phyloP scores from a whole-genome alignment of 192 early-diverging fungal species.

The Podochytrium sp. region DNA sequence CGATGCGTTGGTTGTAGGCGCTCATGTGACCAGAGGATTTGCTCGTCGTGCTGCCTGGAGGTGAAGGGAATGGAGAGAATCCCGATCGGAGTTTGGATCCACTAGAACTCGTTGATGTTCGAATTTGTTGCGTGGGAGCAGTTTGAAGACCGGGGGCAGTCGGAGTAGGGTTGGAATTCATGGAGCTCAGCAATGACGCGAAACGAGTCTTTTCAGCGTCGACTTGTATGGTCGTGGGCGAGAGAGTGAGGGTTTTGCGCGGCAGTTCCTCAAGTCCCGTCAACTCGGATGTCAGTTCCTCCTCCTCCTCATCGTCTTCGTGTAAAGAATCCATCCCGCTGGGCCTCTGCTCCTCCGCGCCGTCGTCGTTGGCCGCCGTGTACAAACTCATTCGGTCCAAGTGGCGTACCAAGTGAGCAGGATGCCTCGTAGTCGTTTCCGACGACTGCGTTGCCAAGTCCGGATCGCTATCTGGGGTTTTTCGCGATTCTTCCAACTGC shows the following conservation, averaged over 20 bases:
- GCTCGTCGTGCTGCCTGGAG: background rate
- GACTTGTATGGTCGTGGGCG: no score
- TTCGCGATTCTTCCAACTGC: no score
- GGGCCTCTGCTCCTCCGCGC: background rate
- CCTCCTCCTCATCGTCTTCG: background rate
- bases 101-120: background rate
- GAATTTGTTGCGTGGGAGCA: background rate
- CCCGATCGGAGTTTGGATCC: background rate
- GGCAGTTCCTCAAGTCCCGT: background rate
- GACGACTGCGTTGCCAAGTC: background rate
- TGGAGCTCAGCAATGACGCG: no score
- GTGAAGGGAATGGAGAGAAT: background rate
- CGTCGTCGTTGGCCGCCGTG: background rate
- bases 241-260: background rate
- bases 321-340: background rate
- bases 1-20: background rate
- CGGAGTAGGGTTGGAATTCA: no score
- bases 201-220: no score
- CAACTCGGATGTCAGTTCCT: background rate
- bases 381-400: constrained; percentile 18
- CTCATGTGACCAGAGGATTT: background rate
- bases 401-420: constrained; percentile 15
- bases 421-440: constrained; percentile 7
- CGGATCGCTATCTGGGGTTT: background rate
- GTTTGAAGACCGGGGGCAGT: background rate